phyloP scores from a whole-genome alignment of 805 yeast genomes.

The Barnettozyma sucrosica region DNA sequence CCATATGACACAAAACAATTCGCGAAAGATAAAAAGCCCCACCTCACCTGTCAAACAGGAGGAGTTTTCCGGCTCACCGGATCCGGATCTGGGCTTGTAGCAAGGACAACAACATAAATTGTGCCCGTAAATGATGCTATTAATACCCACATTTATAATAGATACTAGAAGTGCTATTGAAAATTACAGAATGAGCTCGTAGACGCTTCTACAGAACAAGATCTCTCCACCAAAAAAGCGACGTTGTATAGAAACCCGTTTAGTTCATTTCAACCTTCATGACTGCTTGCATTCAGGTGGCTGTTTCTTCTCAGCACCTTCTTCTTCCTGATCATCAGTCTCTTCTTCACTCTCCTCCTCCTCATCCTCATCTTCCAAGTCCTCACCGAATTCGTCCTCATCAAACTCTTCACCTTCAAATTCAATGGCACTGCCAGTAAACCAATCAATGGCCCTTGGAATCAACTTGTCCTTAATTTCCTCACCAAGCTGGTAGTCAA shows the following conservation, averaged over 20 bases:
- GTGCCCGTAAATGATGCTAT: too few species aligned
- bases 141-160: too few species aligned
- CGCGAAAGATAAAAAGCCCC: not conserved
- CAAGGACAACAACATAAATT: too few species aligned
- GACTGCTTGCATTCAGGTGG: conserved; percentile 17
- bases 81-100: too few species aligned
- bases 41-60: not conserved
- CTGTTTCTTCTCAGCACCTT: conserved; percentile 25
- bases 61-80: too few species aligned
- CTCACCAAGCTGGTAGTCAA: conserved; percentile 95
- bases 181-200: too few species aligned
- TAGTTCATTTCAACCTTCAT: not conserved
- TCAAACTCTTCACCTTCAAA: conserved; percentile 58
- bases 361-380: conserved; percentile 48
- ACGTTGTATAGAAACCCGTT: not conserved
- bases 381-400: conserved; percentile 63
- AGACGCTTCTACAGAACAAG: too few species aligned
- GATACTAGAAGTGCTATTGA: too few species aligned
- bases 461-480: conserved; percentile 91
- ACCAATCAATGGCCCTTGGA: conserved; percentile 98
- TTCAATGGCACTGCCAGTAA: conserved; percentile 93
- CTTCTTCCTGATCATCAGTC: conserved; percentile 37
- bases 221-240: too few species aligned
- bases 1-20: not conserved
- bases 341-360: conserved; percentile 35